Base-by-base conservation (phyloP, 306 rosid species). In the Carpinus fangiana region DNA sequence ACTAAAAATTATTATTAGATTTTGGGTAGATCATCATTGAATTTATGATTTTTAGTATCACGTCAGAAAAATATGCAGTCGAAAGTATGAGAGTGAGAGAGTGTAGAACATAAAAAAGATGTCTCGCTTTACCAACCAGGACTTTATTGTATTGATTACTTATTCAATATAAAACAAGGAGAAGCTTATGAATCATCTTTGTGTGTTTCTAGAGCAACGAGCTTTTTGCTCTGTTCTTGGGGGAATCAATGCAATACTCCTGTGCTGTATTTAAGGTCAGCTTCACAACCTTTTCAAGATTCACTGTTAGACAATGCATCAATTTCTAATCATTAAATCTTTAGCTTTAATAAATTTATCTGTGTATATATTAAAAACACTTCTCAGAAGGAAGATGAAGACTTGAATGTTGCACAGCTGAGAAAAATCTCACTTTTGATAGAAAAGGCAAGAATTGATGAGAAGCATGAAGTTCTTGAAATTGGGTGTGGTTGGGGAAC, bases 401-500 rank as follows among this genome's bases (percentile, higher is more conserved):
- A 94, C 74, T 82, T 92, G 87, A 89, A 84, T 50, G 88, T 70
- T 82, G 97, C 97, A 52, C 97, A 94, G 45, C 61, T 81, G 72
- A 89, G 97, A 78, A 94, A 94, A 85, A 87, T 90, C 38, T 86
- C 93, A 38, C 79, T 86, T 62, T 88, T 92, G 68, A 89, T 90
- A 64, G 84, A 88, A 67, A 94, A 92, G 77, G 93, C 95, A 47
- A 88, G 83, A 83, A 84, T 94, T 70, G 87, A 77, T 0, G 83
- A 70, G 79, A 85, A 88, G 43, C 98, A 92, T 89, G 91, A 90
- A 79, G 88, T 92, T 68, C 93, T 94, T 53, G 98, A 94, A 74
- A 88, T 94, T 31, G 96, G 98, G 48, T 87, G 93, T 7, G 98
- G 98, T 61, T 94, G 97, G 98, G 97, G 98, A 74, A 88, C 87